Evolutionary conservation across 1,284 basidiomycete genomes (phyloP).

Genomic region (Trichosporon coremiiforme): DNA sequence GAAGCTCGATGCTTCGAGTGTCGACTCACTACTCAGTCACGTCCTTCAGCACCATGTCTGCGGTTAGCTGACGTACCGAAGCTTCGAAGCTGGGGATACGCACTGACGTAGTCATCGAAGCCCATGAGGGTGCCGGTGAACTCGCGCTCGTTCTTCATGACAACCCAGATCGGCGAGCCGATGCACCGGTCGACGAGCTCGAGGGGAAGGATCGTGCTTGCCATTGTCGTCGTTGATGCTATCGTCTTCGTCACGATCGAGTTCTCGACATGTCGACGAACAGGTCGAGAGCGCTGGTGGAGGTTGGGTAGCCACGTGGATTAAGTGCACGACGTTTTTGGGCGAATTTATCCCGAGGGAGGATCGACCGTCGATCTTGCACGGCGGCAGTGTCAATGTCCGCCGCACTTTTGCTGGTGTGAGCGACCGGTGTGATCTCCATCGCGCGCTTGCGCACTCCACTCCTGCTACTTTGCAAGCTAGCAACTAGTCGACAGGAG

Average conservation of each 20-base stretch:
- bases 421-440: background rate
- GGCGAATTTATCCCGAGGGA: background rate
- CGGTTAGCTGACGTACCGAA: slow-evolving; percentile 17
- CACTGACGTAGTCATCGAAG: slow-evolving; percentile 99
- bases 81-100: too few species aligned
- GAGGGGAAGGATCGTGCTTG: slow-evolving; percentile 67
- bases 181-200: slow-evolving; percentile 92
- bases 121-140: slow-evolving; percentile 94
- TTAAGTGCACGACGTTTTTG: background rate
- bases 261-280: background rate
- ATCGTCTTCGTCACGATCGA: background rate
- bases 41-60: slow-evolving; percentile 98
- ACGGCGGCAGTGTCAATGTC: background rate
- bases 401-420: background rate
- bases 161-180: slow-evolving; percentile 90
- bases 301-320: background rate
- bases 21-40: slow-evolving; percentile 87
- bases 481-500: background rate
- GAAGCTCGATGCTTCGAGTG: background rate
- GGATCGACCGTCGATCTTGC: background rate
- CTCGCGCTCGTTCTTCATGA: slow-evolving; percentile 94
- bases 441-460: background rate
- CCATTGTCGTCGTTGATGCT: slow-evolving; percentile 57
- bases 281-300: background rate
- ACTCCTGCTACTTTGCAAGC: background rate